These are phyloP conservation scores for Paramecium tetraurelia DNA, from an alignment of 73 alveolate genomes.

Conservation along the genomic window DNA sequence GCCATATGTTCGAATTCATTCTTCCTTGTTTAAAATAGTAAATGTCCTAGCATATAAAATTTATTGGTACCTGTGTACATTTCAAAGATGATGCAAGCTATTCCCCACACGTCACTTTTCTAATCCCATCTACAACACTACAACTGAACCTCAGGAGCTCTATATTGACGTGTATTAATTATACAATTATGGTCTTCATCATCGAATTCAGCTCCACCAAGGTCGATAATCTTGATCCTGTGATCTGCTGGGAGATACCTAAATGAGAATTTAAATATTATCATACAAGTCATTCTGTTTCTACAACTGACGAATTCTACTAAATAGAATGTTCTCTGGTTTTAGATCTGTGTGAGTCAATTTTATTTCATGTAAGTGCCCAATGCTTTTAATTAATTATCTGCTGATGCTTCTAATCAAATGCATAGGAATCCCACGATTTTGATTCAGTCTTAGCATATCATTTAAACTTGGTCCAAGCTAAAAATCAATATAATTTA, in stretches of 20 bases:
- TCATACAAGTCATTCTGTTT: neutral
- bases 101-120: conserved; percentile 93
- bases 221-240: conserved; percentile 91
- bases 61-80: conserved; percentile 91
- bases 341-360: conserved; percentile 97
- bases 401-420: conserved; percentile 79
- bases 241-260: conserved; percentile 56
- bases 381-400: conserved; percentile 76
- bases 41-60: neutral
- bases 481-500: conserved; percentile 1
- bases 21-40: conserved; percentile 90
- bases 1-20: conserved; percentile 93
- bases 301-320: neutral
- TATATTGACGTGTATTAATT: conserved; percentile 94
- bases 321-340: conserved; percentile 95
- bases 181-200: conserved; percentile 78
- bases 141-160: conserved; percentile 97
- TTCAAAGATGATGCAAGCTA: conserved; percentile 94
- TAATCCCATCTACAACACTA: conserved; percentile 81
- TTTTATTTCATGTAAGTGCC: conserved; percentile 63
- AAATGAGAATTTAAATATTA: neutral
- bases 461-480: conserved; percentile 92
- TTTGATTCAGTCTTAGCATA: conserved; percentile 77
- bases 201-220: conserved; percentile 92
- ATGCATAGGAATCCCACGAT: conserved; percentile 78